Percentiles rank a stretch among this genome's conserved stretches.
These are phyloP conservation scores for Heliocybe sulcata DNA, from an alignment of 1,284 basidiomycete species.

Conservation along the genomic window DNA sequence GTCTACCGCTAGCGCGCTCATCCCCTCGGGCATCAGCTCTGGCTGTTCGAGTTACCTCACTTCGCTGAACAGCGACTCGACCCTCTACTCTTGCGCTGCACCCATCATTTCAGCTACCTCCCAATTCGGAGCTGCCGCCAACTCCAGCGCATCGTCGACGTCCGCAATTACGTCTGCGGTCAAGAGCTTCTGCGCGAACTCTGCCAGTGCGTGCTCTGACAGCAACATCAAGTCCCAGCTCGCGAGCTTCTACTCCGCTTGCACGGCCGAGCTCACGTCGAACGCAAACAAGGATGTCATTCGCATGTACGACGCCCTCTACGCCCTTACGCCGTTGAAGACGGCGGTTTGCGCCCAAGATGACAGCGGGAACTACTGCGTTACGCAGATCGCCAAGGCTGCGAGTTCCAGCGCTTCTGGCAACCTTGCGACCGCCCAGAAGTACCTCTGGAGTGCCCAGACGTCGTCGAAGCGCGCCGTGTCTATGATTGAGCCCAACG, in stretches of 20 bases:
- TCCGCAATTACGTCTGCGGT: constrained; percentile 47
- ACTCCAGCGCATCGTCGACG: constrained; percentile 31
- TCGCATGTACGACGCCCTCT: constrained; percentile 73
- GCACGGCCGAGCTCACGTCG: constrained; percentile 60
- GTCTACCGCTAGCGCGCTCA: constrained; percentile 34
- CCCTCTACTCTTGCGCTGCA: constrained; percentile 53
- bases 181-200: constrained; percentile 45
- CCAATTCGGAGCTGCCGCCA: constrained; percentile 45
- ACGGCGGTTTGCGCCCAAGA: constrained; percentile 71
- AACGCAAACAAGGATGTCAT: constrained; percentile 41
- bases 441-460: constrained; percentile 13
- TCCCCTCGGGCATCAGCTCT: constrained; percentile 57
- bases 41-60: constrained; percentile 57
- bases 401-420: constrained; percentile 3
- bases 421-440: constrained; percentile 12
- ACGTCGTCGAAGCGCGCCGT: constrained; percentile 23
- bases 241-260: constrained; percentile 61
- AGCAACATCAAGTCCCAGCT: constrained; percentile 54
- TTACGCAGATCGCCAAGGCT: constrained; percentile 24
- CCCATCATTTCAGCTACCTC: constrained; percentile 60
- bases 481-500: constrained; percentile 48
- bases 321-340: constrained; percentile 58
- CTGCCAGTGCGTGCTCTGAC: constrained; percentile 43
- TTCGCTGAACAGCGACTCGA: constrained; percentile 53
- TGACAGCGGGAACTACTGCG: constrained; percentile 64